Conservation (phyloP, 495 filamentous ascomycete species). For the Symbiotaphrina buchneri region DNA sequence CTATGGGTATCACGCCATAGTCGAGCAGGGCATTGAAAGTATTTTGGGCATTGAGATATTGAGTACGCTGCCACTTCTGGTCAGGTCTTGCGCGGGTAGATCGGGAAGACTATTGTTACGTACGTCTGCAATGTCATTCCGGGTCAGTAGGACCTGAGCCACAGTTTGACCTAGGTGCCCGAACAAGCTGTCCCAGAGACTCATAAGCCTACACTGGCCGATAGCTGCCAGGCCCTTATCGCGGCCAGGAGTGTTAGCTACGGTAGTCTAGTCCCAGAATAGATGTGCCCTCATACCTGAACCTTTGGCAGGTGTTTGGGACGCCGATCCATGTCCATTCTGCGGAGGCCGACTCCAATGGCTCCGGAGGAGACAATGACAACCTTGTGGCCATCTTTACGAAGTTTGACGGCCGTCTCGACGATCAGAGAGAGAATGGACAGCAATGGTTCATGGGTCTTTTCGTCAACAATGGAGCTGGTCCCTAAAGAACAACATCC, state of each 20-base stretch:
- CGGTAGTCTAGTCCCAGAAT: neutral
- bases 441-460: conserved; percentile 87
- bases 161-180: conserved; percentile 70
- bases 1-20: conserved; percentile 95
- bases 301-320: conserved; percentile 73
- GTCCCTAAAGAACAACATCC: conserved; percentile 35
- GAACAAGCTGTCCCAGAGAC: conserved; percentile 85
- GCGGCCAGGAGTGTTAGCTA: neutral
- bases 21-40: conserved; percentile 73
- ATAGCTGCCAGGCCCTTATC: conserved; percentile 75
- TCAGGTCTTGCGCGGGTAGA: neutral
- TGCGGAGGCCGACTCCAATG: conserved; percentile 74
- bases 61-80: conserved; percentile 35
- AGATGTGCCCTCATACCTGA: conserved; percentile 26
- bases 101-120: conserved; percentile 7
- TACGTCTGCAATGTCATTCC: conserved; percentile 92
- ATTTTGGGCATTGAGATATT: conserved; percentile 93
- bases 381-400: conserved; percentile 79
- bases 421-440: conserved; percentile 79
- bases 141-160: conserved; percentile 84
- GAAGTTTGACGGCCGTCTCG: conserved; percentile 68
- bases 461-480: conserved; percentile 93
- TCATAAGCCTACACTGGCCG: conserved; percentile 88
- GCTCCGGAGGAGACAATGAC: conserved; percentile 92
- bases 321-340: conserved; percentile 75